A percentile compares a stretch with the other conserved stretches of the same genome.
phyloP scores from a whole-genome alignment of 2,329 filamentous ascomycete species.

The Cercospora janseana region DNA sequence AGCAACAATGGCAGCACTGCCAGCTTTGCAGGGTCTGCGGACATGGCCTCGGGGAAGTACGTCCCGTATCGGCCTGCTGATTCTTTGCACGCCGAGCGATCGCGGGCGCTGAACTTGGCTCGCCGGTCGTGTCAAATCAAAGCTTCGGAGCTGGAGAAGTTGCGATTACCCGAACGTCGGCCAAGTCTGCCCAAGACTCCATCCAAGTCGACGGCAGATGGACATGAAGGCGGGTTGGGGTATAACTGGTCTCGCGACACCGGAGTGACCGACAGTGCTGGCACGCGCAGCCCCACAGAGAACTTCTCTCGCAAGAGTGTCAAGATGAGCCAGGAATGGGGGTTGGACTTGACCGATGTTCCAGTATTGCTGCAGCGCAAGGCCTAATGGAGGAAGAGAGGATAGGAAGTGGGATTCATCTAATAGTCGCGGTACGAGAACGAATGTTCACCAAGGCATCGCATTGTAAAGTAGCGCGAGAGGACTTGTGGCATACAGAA shows the following conservation, averaged over 20 bases:
- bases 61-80: constrained; percentile 29
- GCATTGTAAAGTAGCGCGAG: no score
- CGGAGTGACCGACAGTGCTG: constrained; percentile 40
- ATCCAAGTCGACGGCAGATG: constrained; percentile 27
- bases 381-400: no score
- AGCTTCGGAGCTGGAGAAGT: constrained; percentile 7
- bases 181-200: constrained; percentile 4
- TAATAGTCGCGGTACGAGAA: no score
- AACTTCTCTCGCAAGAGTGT: constrained; percentile 37
- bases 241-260: constrained; percentile 40
- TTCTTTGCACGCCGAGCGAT: constrained; percentile 29
- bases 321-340: constrained; percentile 36
- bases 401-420: no score
- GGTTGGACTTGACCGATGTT: constrained; percentile 43
- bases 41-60: constrained; percentile 20
- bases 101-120: constrained; percentile 27
- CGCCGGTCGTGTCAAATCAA: constrained; percentile 21
- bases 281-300: constrained; percentile 33
- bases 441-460: no score
- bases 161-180: constrained; percentile 3
- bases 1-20: constrained; percentile 17
- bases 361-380: constrained; percentile 38
- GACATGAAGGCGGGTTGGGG: constrained; percentile 39
- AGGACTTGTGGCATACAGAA: no score
- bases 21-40: constrained; percentile 15